Evolutionary conservation across 1,139 yeast genomes (phyloP).

Genomic region (Arxiozyma heterogenica): DNA sequence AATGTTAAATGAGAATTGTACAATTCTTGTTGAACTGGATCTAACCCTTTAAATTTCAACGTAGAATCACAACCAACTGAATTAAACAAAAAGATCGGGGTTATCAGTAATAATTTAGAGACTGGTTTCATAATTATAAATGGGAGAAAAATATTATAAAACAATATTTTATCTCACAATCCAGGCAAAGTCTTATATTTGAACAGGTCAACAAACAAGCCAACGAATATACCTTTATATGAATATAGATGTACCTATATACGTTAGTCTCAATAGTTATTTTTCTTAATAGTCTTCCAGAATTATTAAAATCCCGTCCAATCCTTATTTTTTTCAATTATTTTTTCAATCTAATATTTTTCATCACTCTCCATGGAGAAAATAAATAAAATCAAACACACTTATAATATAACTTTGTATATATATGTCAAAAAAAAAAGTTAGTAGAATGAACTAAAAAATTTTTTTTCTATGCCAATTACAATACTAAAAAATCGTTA

Average conservation of each 20-base stretch:
- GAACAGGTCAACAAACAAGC: not conserved
- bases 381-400: too few species aligned
- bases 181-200: not conserved
- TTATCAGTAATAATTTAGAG: not conserved
- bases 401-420: too few species aligned
- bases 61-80: not conserved
- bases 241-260: not conserved
- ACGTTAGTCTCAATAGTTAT: not conserved
- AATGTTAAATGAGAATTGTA: not conserved
- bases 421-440: too few species aligned
- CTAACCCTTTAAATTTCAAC: slow-evolving; percentile 1
- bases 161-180: too few species aligned
- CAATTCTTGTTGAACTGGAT: not conserved
- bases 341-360: too few species aligned
- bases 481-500: too few species aligned
- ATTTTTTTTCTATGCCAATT: too few species aligned
- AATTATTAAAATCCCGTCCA: not conserved
- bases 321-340: too few species aligned
- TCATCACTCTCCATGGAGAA: too few species aligned
- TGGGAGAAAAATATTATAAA: not conserved
- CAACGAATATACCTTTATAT: too few species aligned
- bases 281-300: not conserved
- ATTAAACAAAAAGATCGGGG: not conserved
- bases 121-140: not conserved
- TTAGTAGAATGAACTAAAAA: too few species aligned